Base-by-base conservation (phyloP, 2,329 filamentous ascomycete species). In the Ophiosphaerella narmari region DNA sequence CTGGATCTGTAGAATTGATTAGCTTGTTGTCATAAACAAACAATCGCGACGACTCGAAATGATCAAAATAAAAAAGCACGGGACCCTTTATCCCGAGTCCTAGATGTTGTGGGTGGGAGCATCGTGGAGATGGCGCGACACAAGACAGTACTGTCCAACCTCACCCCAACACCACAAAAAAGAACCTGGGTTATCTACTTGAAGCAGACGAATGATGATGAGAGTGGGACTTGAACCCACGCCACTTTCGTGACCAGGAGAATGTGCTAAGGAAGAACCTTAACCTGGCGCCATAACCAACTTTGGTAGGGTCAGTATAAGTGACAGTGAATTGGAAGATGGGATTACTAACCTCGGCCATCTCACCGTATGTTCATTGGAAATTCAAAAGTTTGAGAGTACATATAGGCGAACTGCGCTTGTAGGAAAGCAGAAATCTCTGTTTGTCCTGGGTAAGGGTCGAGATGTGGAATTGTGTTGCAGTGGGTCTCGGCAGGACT, bases 1-100 rank as follows among this genome's bases (percentile, higher is more conserved):
- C 78, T 92, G 87, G 24, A 94, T 82, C 85, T 88, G 39, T 29
- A 13, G 7, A 18, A 12, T 45, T 43, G 14, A 57, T 63, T 45
- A 63, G 60, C 54, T 41, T 5, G 13, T 2, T 14, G 13, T 34
- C 11, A 2, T 12, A 13, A 14, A 34, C 3, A 1, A 12, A 14
- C 9, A n/a, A 29, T 7, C 26, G 26, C 8, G 12, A 7, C 24
- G n/a, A n/a, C 5, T 14, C 5, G 23, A 42, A 13, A 33, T 14
- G 9, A 26, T 8, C 8, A 14, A 11, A 3, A 5, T 12, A 12
- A 48, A 40, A 38, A 14, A 35, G 18, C 18, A 21, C 18, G 18
- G 4, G 18, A 21, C 18, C 18, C 18, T 4, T 21, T 21, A 4
- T 4, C 18, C 18, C 3, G 4, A 18, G 18, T 4, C 18, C 18